Base-by-base conservation (phyloP, 371 early-diverging fungal genomes). In the Rhizopus stolonifer region DNA sequence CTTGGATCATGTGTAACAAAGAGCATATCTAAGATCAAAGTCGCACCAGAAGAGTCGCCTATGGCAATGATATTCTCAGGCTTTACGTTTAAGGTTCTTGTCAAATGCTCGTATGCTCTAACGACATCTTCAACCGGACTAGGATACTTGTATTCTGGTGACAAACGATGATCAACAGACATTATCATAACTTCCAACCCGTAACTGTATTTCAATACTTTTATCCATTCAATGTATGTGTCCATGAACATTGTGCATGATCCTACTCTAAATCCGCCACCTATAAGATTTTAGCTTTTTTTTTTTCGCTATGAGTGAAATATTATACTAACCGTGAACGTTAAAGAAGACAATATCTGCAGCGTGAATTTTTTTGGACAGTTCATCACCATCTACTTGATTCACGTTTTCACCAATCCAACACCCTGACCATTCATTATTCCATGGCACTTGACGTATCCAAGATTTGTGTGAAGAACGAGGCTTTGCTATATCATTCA, bases 111-210 rank as follows among this genome's bases (percentile, higher is more conserved):
- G 53, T 76, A 76, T 1, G 72, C 77, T 46, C 61, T 53, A 1
- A 76, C 72, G 9, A 70, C 58, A 26, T 72, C 77, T 39, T 70
- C 70, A 1, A 76, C 69, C 2, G 73, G 73, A 22, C 60, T 56
- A 9, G 73, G 72, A 42, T 64, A 76, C 49, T 68, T 65, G 57
- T 56, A 64, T 53, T 76, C 73, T 4, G 77, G 73, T 23, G 77
- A 70, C 9, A 76, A 43, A 22, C 72, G 46, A 40, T 76, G 67
- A 33, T 72, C 69, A 7, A 70, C 63, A 17, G 72, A 72, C 70
- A 76, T 70, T n/a, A 76, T 72, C 15, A 72, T 42, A 4, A 52
- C 70, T 33, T 70, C 56, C 24, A 75, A 25, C n/a, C 65, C 65
- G 29, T 67, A 62, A 18, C 52, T 59, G 23, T 65, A 53, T 43